phyloP scores from a whole-genome alignment of 2,329 filamentous ascomycete genomes.

The Diaporthe australafricana region DNA sequence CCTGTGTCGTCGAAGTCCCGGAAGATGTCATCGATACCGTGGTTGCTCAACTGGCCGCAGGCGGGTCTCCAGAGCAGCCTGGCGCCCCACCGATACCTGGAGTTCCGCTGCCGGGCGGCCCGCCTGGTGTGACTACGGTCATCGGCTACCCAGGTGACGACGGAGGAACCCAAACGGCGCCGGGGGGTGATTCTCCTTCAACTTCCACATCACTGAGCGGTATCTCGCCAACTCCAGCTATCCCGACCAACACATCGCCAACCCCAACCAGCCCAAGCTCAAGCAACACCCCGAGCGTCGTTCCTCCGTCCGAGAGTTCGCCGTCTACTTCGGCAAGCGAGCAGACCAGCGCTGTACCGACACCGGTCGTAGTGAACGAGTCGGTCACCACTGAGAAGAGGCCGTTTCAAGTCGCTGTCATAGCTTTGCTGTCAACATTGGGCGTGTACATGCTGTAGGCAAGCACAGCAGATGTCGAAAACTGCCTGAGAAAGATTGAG shows the following conservation, averaged over 20 bases:
- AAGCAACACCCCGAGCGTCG: no score
- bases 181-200: neutral
- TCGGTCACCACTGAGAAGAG: neutral
- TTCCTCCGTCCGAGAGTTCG: neutral
- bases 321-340: neutral
- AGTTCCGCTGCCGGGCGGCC: slow-evolving; percentile 3
- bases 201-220: neutral
- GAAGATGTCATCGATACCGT: neutral
- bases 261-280: no score
- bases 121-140: neutral
- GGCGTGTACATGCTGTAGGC: neutral
- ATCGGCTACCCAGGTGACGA: slow-evolving; percentile 17
- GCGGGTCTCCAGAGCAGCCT: slow-evolving; percentile 5
- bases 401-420: no score
- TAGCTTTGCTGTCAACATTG: neutral
- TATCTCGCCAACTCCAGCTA: neutral
- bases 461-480: neutral
- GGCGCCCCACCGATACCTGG: neutral
- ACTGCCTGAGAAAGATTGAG: neutral
- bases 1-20: slow-evolving; percentile 8
- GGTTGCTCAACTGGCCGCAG: neutral
- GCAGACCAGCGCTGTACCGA: neutral
- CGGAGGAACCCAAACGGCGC: neutral
- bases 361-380: neutral
- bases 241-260: no score